These are phyloP conservation scores for Neurospora sp. DNA, from an alignment of 495 filamentous ascomycete species.

Conservation along the genomic window DNA sequence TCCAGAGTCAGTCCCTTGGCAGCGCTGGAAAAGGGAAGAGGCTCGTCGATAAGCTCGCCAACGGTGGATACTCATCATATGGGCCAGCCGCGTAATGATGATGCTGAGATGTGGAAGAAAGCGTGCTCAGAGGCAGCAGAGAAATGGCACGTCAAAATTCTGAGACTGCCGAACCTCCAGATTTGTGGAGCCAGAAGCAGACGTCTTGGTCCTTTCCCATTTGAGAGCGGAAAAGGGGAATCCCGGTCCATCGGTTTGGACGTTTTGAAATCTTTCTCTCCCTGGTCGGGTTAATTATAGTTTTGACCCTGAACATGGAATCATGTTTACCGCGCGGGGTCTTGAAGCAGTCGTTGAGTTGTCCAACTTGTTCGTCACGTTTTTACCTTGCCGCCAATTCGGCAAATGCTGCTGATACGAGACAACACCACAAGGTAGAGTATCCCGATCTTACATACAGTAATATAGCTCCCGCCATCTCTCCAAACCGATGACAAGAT, in stretches of 20 bases:
- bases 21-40: neutral
- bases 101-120: neutral
- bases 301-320: neutral
- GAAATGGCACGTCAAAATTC: neutral
- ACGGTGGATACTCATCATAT: neutral
- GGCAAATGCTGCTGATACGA: neutral
- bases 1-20: neutral
- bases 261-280: neutral
- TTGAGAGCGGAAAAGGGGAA: neutral
- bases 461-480: neutral
- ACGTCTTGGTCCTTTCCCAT: neutral
- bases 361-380: neutral
- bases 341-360: neutral
- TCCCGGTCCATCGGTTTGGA: neutral
- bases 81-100: neutral
- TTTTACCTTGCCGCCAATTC: neutral
- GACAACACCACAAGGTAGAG: neutral
- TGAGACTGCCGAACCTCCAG: neutral
- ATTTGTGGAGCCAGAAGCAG: neutral
- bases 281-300: neutral
- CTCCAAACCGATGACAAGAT: neutral
- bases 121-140: neutral
- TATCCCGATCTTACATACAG: neutral
- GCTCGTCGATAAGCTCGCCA: neutral
- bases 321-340: neutral